Evolutionary conservation across 768 basidiomycete genomes (phyloP), one percentile per base, ranked within the genome.

Genomic region (Podaxis sp.): DNA sequence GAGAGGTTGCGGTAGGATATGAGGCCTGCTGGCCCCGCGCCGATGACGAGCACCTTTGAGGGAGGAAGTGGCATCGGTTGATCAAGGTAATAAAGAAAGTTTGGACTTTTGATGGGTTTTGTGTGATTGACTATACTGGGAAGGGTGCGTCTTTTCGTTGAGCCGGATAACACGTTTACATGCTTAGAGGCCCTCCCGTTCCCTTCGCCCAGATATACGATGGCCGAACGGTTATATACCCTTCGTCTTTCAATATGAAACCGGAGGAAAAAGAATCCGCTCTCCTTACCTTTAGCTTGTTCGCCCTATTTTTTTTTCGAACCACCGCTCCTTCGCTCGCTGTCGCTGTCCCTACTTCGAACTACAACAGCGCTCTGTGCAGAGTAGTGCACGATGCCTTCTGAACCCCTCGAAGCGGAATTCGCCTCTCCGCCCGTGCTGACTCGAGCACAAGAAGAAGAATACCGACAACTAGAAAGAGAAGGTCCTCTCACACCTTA

Each of bases 1-100:
- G 74, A 53, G 25, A 82, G 69, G 63, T 85, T 84, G n/a, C 82
- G 78, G 19, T 82, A 75, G 15, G 80, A 70, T 4, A 82, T 80
- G 3, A 84, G 75, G 3, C 83, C 82, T 62, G 77, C 71, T 12
- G 81, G 76, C 1, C 82, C 83, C 0, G 77, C 81, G 13, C 82
- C 81, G 22, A 85, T 71, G 57, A 85, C 66, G 9, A 84, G 73
- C 38, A 82, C 67, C 0, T 71, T 68, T 25, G 9, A 24, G 52
- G 68, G 71, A 4, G 77, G 77, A 53, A 62, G 24, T 17, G 40
- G 27, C 27, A 62, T 55, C 11, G 36, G 17, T 46, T n/a, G 43
- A 46, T 46, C n/a, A 9, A 19, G 33, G 33, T 33, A 29, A 15
- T 52, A 15, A 7, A 29, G 50, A 13, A n/a, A 19, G 41, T n/a